Percentiles rank a stretch among this genome's conserved stretches.
Conservation (phyloP, 2,329 filamentous ascomycete species). For the Acrocalymma vagum region DNA sequence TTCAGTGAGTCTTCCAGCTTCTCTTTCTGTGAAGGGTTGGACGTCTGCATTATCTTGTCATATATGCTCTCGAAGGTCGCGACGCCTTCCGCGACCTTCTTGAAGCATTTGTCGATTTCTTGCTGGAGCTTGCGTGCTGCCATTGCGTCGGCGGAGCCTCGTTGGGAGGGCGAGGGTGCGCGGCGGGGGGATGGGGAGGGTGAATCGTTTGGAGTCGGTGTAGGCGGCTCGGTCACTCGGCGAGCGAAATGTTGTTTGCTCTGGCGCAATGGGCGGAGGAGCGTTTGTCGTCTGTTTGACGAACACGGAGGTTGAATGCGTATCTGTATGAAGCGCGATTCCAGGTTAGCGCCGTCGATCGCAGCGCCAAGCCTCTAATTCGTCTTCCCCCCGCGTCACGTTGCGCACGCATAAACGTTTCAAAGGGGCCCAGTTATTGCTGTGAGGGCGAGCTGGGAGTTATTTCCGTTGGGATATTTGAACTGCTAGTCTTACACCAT, state of each 20-base stretch:
- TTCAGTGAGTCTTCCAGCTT: slow-evolving; percentile 98
- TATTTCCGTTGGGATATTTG: too few species aligned
- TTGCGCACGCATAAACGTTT: slow-evolving; percentile 22
- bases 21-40: slow-evolving; percentile 94
- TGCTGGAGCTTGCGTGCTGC: slow-evolving; percentile 95
- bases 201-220: slow-evolving; percentile 19
- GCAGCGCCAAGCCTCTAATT: slow-evolving; percentile 10
- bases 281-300: slow-evolving; percentile 30
- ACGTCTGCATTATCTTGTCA: slow-evolving; percentile 94
- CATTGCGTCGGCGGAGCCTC: slow-evolving; percentile 68
- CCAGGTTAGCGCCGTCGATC: slow-evolving; percentile 37
- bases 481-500: too few species aligned
- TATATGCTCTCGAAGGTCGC: slow-evolving; percentile 93
- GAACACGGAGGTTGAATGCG: slow-evolving; percentile 36
- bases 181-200: slow-evolving; percentile 16
- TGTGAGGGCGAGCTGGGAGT: background rate
- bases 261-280: slow-evolving; percentile 19
- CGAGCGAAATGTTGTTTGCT: slow-evolving; percentile 28
- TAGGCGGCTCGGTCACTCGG: slow-evolving; percentile 15
- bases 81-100: slow-evolving; percentile 95
- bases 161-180: slow-evolving; percentile 31
- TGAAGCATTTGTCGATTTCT: slow-evolving; percentile 99
- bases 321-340: slow-evolving; percentile 31
- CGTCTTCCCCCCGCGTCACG: slow-evolving; percentile 14
- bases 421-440: background rate